Percentiles rank a stretch among this genome's conserved stretches.
These are phyloP conservation scores for Castanea crenata DNA, from an alignment of 306 rosid genomes.

Conservation along the genomic window DNA sequence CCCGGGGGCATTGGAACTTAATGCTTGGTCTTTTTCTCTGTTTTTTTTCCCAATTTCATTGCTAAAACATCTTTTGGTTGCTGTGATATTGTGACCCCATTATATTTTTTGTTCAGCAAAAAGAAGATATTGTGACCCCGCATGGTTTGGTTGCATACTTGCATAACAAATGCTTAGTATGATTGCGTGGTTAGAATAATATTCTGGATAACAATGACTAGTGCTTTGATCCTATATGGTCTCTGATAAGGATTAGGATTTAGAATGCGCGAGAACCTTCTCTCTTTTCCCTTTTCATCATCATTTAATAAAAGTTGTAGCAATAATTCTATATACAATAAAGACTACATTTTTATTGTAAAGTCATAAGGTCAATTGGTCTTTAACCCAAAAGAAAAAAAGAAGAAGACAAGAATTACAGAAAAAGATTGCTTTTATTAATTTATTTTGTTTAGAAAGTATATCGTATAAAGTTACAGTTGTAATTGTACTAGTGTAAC, in stretches of 20 bases:
- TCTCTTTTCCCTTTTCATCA: background rate
- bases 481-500: too few relatives aligned
- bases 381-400: too few relatives aligned
- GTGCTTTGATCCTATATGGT: background rate
- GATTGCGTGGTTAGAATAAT: background rate
- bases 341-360: too few relatives aligned
- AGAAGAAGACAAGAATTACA: too few relatives aligned
- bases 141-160: slow-evolving; percentile 2
- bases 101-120: background rate
- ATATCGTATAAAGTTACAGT: too few relatives aligned
- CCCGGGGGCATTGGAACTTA: slow-evolving; percentile 14
- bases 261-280: background rate
- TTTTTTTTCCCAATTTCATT: background rate
- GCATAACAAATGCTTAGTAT: background rate
- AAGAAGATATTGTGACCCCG: slow-evolving; percentile 9
- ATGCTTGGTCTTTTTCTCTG: slow-evolving; percentile 33
- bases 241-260: background rate
- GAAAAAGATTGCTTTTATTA: too few relatives aligned
- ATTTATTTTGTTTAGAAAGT: too few relatives aligned
- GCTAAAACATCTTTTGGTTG: slow-evolving; percentile 2
- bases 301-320: background rate
- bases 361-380: too few relatives aligned
- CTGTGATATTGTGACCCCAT: background rate
- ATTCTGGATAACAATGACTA: background rate
- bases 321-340: background rate